Evolutionary conservation across 2,329 filamentous ascomycete species (phyloP).

Genomic region (Aspergillus sp.): DNA sequence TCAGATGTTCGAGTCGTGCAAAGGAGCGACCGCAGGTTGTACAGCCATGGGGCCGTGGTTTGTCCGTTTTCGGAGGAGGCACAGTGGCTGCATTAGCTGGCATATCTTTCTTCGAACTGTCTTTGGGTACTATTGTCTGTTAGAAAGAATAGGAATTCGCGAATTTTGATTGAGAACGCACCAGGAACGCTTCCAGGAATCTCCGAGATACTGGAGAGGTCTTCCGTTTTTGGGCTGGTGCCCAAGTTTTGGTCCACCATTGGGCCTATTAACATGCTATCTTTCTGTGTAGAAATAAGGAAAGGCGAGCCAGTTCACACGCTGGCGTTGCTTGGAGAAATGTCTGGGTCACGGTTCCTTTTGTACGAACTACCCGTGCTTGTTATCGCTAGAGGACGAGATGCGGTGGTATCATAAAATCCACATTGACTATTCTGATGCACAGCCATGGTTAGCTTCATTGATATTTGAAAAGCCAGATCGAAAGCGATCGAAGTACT

Average conservation of each 20-base stretch:
- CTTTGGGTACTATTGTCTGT: constrained; percentile 29
- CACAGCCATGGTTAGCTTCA: constrained; percentile 15
- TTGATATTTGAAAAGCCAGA: background rate
- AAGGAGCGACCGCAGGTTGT: constrained; percentile 90
- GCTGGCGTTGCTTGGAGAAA: background rate
- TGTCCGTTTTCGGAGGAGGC: constrained; percentile 92
- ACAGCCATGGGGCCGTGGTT: constrained; percentile 93
- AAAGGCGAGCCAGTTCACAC: constrained; percentile 2
- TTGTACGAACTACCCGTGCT: background rate
- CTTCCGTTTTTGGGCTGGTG: constrained; percentile 41
- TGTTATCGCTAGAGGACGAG: background rate
- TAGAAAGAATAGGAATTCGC: constrained; percentile 26
- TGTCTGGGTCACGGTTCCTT: background rate
- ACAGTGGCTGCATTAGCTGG: constrained; percentile 37
- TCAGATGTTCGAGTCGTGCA: constrained; percentile 91
- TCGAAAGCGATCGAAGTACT: constrained; percentile 9
- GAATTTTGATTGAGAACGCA: constrained; percentile 27
- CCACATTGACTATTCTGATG: constrained; percentile 20
- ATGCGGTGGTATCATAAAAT: constrained; percentile 4
- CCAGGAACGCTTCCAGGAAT: constrained; percentile 43
- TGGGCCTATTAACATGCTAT: constrained; percentile 41
- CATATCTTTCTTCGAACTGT: constrained; percentile 34
- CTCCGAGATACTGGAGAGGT: constrained; percentile 49
- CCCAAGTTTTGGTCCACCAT: constrained; percentile 44
- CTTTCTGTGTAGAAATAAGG: constrained; percentile 6